Conservation (phyloP, 1,284 basidiomycete species). For the Gymnopus androsaceus region DNA sequence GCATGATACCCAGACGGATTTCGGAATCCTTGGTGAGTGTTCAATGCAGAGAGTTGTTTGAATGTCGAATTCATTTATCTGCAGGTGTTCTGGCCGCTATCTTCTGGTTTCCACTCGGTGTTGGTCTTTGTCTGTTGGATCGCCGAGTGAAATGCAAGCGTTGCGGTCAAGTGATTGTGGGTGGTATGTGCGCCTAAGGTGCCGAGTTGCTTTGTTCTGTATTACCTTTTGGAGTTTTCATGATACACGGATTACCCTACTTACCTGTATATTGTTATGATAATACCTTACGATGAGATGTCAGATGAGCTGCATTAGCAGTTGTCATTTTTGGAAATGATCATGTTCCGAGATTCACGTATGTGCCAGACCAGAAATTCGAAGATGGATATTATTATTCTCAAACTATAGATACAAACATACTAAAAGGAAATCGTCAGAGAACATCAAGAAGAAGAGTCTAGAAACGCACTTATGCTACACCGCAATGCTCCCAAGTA, state of each 20-base stretch:
- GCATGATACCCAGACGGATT: constrained; percentile 63
- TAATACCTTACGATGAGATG: no score
- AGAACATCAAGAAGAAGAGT: neutral
- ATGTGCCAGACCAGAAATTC: no score
- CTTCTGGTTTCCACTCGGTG: constrained; percentile 80
- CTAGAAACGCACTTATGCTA: constrained; percentile 7
- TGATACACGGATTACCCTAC: neutral
- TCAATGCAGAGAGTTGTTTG: neutral
- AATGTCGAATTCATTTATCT: constrained; percentile 10
- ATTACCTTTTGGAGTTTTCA: neutral
- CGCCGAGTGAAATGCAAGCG: constrained; percentile 64
- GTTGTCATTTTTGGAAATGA: no score
- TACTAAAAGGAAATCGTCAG: neutral
- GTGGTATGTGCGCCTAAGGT: constrained; percentile 19
- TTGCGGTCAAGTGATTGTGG: constrained; percentile 45
- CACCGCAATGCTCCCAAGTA: neutral
- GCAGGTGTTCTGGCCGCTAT: constrained; percentile 73
- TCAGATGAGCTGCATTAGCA: no score
- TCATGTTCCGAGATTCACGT: no score
- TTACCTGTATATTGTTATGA: neutral
- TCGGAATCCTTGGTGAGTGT: constrained; percentile 63
- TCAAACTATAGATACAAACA: neutral
- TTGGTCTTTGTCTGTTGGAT: constrained; percentile 74
- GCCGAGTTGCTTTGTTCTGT: neutral
- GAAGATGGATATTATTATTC: no score